These are phyloP conservation scores for Umbelopsis ramanniana DNA, from an alignment of 192 early-diverging fungal genomes.

Conservation along the genomic window DNA sequence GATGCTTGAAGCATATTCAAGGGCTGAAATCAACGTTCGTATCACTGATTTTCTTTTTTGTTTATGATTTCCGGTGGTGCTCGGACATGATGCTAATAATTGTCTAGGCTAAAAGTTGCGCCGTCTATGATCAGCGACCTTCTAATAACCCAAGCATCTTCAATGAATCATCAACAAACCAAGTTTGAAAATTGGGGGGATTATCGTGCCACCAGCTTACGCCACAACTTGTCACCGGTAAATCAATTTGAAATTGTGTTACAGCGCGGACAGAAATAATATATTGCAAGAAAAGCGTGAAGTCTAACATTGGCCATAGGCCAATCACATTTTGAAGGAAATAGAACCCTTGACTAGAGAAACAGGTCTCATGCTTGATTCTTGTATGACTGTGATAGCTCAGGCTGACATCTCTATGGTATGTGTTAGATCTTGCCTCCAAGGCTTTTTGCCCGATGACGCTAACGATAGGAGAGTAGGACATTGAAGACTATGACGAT, in stretches of 20 bases:
- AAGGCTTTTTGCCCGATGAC: not conserved
- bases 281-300: not conserved
- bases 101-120: not conserved
- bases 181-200: not conserved
- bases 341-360: not conserved
- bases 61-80: not conserved
- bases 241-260: not conserved
- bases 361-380: not conserved
- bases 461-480: not conserved
- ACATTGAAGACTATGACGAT: not conserved
- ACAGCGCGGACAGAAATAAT: not conserved
- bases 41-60: not conserved
- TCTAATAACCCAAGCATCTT: not conserved
- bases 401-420: conserved; percentile 16
- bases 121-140: not conserved
- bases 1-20: not conserved
- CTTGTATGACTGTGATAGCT: not conserved
- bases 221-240: conserved; percentile 23
- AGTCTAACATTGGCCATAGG: not conserved
- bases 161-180: not conserved
- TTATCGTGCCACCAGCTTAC: not conserved
- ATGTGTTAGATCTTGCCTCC: not conserved
- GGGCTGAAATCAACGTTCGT: not conserved
- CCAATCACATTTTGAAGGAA: not conserved
- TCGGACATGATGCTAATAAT: not conserved